phyloP scores from a whole-genome alignment of 441 rosid genomes.

The Raphanus hybrid region DNA sequence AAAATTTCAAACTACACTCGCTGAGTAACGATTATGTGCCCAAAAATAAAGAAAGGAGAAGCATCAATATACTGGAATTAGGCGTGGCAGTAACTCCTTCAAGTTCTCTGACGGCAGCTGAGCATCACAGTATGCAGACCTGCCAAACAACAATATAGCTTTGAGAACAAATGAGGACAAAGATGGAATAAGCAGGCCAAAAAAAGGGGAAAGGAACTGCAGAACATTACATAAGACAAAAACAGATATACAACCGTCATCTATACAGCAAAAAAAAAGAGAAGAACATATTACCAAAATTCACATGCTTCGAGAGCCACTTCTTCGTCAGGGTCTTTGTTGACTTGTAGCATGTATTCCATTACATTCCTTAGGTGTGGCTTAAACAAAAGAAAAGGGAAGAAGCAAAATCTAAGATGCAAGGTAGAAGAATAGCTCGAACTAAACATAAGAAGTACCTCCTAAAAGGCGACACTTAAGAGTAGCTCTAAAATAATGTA shows the following conservation, averaged over 20 bases:
- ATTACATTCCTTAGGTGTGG: constrained; percentile 84
- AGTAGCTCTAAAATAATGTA: constrained; percentile 17
- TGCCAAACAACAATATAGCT: constrained; percentile 47
- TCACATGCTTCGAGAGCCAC: constrained; percentile 99
- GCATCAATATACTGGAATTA: constrained; percentile 68
- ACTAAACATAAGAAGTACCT: not conserved
- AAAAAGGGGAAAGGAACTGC: not conserved
- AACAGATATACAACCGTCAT: constrained; percentile 1
- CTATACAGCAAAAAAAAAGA: constrained; percentile 19
- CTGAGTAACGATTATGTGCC: not conserved
- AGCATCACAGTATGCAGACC: constrained; percentile 96
- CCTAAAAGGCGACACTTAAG: not conserved
- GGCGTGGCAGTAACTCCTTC: constrained; percentile 85
- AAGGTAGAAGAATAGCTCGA: constrained; percentile 8
- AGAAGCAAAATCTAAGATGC: constrained; percentile 10
- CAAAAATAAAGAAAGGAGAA: constrained; percentile 21
- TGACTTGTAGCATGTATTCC: constrained; percentile 94
- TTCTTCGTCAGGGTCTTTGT: constrained; percentile 88
- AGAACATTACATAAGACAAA: constrained; percentile 12
- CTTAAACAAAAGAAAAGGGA: constrained; percentile 52
- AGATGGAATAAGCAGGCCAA: not conserved
- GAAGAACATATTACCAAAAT: constrained; percentile 72
- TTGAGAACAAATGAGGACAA: constrained; percentile 26
- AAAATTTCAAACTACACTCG: constrained; percentile 15
- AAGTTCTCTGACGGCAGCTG: constrained; percentile 78